A percentile compares a stretch with the other conserved stretches of the same genome.
These are phyloP conservation scores for Simplicillium aogashimaense DNA, from an alignment of 2,329 filamentous ascomycete genomes.

Conservation along the genomic window DNA sequence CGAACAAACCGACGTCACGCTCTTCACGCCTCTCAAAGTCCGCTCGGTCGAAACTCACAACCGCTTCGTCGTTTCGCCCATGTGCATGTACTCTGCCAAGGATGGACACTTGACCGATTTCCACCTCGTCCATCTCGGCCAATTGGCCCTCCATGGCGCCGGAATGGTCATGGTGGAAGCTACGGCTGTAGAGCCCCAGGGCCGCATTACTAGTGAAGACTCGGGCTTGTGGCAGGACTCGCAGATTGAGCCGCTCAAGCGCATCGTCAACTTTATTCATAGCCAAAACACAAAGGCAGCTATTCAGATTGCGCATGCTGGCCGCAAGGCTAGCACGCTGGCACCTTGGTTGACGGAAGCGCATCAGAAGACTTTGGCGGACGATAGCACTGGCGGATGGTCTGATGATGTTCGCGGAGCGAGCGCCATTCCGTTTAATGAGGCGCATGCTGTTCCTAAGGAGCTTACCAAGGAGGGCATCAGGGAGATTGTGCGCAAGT, in stretches of 20 bases:
- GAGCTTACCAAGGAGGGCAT: slow-evolving; percentile 64
- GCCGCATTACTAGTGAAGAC: slow-evolving; percentile 76
- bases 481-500: slow-evolving; percentile 50
- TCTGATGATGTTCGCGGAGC: slow-evolving; percentile 43
- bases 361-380: slow-evolving; percentile 42
- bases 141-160: slow-evolving; percentile 66
- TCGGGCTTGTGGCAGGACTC: slow-evolving; percentile 74
- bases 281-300: slow-evolving; percentile 66
- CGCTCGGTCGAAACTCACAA: slow-evolving; percentile 43
- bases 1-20: slow-evolving; percentile 33
- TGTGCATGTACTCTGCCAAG: slow-evolving; percentile 50
- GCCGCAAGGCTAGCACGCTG: slow-evolving; percentile 53
- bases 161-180: slow-evolving; percentile 70
- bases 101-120: slow-evolving; percentile 66
- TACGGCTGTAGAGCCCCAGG: slow-evolving; percentile 63
- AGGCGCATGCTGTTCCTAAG: slow-evolving; percentile 50
- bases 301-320: slow-evolving; percentile 76
- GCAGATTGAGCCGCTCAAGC: slow-evolving; percentile 63
- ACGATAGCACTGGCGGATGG: slow-evolving; percentile 44
- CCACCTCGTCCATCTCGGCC: slow-evolving; percentile 74
- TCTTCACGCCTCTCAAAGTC: slow-evolving; percentile 47
- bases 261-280: slow-evolving; percentile 70
- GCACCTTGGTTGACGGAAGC: slow-evolving; percentile 50
- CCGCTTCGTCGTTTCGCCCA: slow-evolving; percentile 48
- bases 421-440: slow-evolving; percentile 47